Percentiles rank a stretch among this genome's conserved stretches.
Conservation (phyloP, 352 stramenopile genomes). For the Pythium vanterpoolii region DNA sequence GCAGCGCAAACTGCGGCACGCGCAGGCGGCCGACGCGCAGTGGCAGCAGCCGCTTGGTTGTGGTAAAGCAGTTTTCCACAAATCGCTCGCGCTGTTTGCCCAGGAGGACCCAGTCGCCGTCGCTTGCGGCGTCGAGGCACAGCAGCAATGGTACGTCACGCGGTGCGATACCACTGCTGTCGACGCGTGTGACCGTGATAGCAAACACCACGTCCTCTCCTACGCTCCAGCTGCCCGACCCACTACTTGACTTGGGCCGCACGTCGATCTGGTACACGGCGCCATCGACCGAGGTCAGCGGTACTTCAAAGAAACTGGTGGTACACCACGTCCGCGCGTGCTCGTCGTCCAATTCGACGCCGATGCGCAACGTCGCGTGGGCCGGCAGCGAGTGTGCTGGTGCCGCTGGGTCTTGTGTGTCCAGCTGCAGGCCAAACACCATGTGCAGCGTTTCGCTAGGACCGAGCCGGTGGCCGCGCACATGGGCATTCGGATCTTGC, state of each 20-base stretch:
- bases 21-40: constrained; percentile 41
- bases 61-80: constrained; percentile 13
- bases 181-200: constrained; percentile 31
- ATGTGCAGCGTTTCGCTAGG: constrained; percentile 20
- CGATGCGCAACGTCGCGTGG: constrained; percentile 9
- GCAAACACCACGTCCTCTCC: constrained; percentile 50
- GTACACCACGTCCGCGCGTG: constrained; percentile 5
- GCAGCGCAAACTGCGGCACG: constrained; percentile 51
- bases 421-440: constrained; percentile 16
- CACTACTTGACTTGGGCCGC: constrained; percentile 1
- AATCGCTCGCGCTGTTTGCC: constrained; percentile 60
- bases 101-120: constrained; percentile 65
- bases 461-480: constrained; percentile 7
- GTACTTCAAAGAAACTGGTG: constrained; percentile 12
- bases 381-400: background rate
- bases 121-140: constrained; percentile 46
- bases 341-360: constrained; percentile 16
- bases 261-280: constrained; percentile 24
- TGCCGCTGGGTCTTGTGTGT: background rate
- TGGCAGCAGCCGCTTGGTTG: constrained; percentile 33
- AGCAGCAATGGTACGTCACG: constrained; percentile 28
- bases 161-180: background rate
- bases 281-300: constrained; percentile 10
- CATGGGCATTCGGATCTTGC: constrained; percentile 21
- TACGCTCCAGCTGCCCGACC: background rate